phyloP scores from a whole-genome alignment of 805 yeast genomes.

The Pichia rugopelliculosa region DNA sequence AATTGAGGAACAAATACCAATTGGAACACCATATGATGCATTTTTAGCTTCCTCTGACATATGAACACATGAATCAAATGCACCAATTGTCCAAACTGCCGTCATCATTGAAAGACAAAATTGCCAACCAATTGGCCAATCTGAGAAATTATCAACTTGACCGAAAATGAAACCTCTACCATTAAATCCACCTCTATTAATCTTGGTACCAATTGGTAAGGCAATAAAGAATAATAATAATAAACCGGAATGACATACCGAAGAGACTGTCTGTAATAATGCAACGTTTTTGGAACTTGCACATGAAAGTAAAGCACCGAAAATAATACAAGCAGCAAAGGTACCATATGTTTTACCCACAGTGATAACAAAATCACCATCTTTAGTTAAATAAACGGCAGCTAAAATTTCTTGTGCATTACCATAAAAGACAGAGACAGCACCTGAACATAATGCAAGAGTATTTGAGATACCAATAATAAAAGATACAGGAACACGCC shows the following conservation, averaged over 20 bases:
- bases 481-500: constrained; percentile 46
- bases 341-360: constrained; percentile 52
- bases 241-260: constrained; percentile 41
- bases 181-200: constrained; percentile 32
- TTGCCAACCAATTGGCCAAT: constrained; percentile 54
- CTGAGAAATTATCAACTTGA: constrained; percentile 38
- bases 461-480: constrained; percentile 61
- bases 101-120: constrained; percentile 42
- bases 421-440: constrained; percentile 61
- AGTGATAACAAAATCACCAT: constrained; percentile 48
- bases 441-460: constrained; percentile 53
- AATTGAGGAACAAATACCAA: constrained; percentile 54
- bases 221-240: constrained; percentile 51
- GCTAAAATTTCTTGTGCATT: constrained; percentile 52
- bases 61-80: constrained; percentile 64
- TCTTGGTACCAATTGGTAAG: constrained; percentile 50
- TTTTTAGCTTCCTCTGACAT: constrained; percentile 62
- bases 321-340: constrained; percentile 48
- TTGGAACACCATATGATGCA: constrained; percentile 54
- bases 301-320: constrained; percentile 45
- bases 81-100: constrained; percentile 66
- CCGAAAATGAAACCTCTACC: constrained; percentile 48
- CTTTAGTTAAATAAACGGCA: constrained; percentile 40
- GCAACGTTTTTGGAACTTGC: constrained; percentile 49
- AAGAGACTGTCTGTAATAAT: constrained; percentile 50